Evolutionary conservation across 371 early-diverging fungal genomes (phyloP), one percentile per base, ranked within the genome.

Genomic region (Quaeritorhiza haematococci): DNA sequence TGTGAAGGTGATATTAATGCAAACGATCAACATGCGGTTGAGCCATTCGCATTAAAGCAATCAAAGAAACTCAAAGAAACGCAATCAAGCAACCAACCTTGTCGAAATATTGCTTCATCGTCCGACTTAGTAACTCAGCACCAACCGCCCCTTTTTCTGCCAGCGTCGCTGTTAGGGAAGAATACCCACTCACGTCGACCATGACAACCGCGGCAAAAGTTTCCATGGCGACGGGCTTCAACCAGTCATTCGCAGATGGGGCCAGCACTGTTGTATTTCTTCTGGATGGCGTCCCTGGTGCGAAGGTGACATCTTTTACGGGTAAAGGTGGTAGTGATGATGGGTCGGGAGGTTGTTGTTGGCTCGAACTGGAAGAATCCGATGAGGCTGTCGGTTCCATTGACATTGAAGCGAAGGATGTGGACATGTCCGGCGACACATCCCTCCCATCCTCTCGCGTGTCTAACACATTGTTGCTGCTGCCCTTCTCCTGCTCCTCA

Each of bases 101-200:
- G 52, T 79, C 79, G 15, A 79, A 55, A 56, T 71, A 76, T n/a
- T 62, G 68, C 44, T 79, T 79, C 79, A 79, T 79, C 15, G 69
- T 72, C 29, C 64, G 69, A n/a, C 64, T 50, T 45, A 79, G 55
- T 4, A 79, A 49, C 45, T 75, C 76, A 1, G 74, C 74, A 1
- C 79, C 79, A 0, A 61, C 56, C 1, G 73, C 60, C 0, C 79
- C 79, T 23, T 67, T 56, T 54, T 79, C 76, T 8, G 77, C 77
- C 49, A 79, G 49, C 2, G 35, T 59, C 2, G 75, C 43, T 4
- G 79, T 63, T 26, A 79, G 56, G 26, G 55, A 51, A 24, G 70
- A 69, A 51, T 79, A 79, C 17, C 79, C 79, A 32, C 71, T 71
- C 17, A 79, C 78, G 53, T 78, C 78, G 26, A 65, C 76, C 78